Evolutionary conservation across 2,329 filamentous ascomycete species (phyloP), one percentile per base, ranked within the genome.

Genomic region (Fusarium pseudoanthophilum): DNA sequence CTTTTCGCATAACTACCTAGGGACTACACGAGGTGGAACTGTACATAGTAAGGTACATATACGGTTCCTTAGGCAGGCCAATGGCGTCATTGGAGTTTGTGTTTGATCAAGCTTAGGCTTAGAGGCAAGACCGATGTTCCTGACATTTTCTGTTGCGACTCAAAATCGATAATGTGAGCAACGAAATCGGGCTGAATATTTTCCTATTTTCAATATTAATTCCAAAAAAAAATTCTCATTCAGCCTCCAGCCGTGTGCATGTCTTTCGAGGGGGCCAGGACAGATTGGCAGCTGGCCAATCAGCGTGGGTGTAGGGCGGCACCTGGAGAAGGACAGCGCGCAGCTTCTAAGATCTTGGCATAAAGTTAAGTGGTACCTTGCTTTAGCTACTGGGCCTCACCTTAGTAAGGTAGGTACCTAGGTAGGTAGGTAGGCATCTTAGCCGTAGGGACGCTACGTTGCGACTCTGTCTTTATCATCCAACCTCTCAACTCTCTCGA

Each of bases 271-370:
- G 51, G 59, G 60, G 36, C 42, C 26, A 24, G 51, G 45, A 60
- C 32, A 26, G 34, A 53, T 64, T 75, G 52, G 56, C 62, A 67
- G 48, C 42, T 64, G 65, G 60, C 78, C 78, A 79, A 79, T 79
- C 72, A 79, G 49, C 64, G 53, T 24, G 40, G 49, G 48, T 20
- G 46, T 52, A 64, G 67, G 75, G 75, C 75, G 73, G 77, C 78
- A 79, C 78, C 76, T 77, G 67, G 55, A 75, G 56, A 69, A 75
- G 75, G 67, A 67, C 64, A 66, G 48, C 69, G 60, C 69, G 68
- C 67, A 77, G 69, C 74, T 77, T 74, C 53, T 60, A 67, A 45
- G 56, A 74, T 48, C 59, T 52, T 58, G 71, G 43, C 51, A 43
- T 30, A 52, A 46, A 64, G 34, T 30, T 55, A 39, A 68, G 65